A percentile compares a stretch with the other conserved stretches of the same genome.
Conservation (phyloP, 192 early-diverging fungal genomes). For the Coemansia sp. region DNA sequence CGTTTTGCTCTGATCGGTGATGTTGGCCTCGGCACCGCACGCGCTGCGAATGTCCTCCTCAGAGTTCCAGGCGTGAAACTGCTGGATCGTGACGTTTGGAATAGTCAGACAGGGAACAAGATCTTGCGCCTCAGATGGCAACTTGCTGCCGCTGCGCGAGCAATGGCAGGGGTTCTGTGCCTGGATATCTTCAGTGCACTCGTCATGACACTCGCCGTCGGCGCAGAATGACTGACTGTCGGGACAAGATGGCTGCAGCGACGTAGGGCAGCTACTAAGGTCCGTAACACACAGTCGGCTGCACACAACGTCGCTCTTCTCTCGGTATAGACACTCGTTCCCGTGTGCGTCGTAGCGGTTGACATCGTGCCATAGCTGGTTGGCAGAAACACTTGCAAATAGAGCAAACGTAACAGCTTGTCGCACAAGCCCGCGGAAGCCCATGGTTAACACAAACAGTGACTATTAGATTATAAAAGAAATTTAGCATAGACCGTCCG, state of each 20-base stretch:
- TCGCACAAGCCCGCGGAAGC: background rate
- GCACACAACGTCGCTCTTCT: conserved; percentile 31
- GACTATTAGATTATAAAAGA: background rate
- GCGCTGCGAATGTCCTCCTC: background rate
- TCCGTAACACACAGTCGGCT: conserved; percentile 49
- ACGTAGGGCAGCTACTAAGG: conserved; percentile 29
- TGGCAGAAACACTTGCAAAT: background rate
- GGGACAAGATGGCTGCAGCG: conserved; percentile 41
- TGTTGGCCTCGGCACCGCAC: background rate
- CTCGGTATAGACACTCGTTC: conserved; percentile 48
- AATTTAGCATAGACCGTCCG: background rate
- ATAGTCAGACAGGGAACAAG: background rate
- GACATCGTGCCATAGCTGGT: conserved; percentile 47
- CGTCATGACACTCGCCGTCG: conserved; percentile 50
- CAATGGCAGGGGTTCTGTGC: background rate
- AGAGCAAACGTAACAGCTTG: background rate
- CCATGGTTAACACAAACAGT: background rate
- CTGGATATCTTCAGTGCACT: background rate
- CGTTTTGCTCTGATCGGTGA: background rate
- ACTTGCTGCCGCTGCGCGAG: background rate
- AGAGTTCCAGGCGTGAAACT: background rate
- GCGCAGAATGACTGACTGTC: conserved; percentile 42
- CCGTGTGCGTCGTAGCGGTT: conserved; percentile 56
- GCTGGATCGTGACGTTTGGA: background rate
- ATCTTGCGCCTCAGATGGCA: background rate